Conservation (phyloP, 2,329 filamentous ascomycete genomes). For the Taxawa tesnikishii region DNA sequence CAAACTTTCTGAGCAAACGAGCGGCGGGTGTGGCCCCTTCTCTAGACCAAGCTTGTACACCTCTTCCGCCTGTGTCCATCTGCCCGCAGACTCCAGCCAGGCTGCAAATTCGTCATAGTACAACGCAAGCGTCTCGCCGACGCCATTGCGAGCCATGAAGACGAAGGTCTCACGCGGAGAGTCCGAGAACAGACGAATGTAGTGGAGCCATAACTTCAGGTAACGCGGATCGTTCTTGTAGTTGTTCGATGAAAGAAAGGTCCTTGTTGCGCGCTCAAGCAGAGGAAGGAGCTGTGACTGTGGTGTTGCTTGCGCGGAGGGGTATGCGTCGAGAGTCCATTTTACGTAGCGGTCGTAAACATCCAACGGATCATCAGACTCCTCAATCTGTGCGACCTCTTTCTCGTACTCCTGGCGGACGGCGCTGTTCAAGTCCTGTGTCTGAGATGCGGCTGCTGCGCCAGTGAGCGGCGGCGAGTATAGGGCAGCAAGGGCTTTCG, state of each 20-base stretch:
- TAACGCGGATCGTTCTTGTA: slow-evolving; percentile 96
- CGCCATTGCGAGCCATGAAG: slow-evolving; percentile 75
- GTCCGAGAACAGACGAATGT: slow-evolving; percentile 86
- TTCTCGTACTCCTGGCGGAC: slow-evolving; percentile 76
- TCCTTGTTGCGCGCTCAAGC: slow-evolving; percentile 83
- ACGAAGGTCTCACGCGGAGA: slow-evolving; percentile 86
- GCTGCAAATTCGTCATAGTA: slow-evolving; percentile 96
- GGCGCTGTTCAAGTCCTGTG: slow-evolving; percentile 63
- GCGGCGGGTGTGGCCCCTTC: slow-evolving; percentile 70
- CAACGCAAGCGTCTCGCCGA: slow-evolving; percentile 76
- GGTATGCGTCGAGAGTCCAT: slow-evolving; percentile 93
- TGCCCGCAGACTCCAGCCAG: slow-evolving; percentile 73
- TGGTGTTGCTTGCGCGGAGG: slow-evolving; percentile 80
- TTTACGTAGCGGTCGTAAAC: slow-evolving; percentile 93
- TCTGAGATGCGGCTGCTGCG: slow-evolving; percentile 21
- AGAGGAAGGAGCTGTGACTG: slow-evolving; percentile 82
- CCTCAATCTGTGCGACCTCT: slow-evolving; percentile 64
- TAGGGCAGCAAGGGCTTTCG: slow-evolving; percentile 72
- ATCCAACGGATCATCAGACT: slow-evolving; percentile 90
- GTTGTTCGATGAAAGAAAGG: slow-evolving; percentile 71
- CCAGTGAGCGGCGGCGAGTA: slow-evolving; percentile 46
- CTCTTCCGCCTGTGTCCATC: slow-evolving; percentile 87
- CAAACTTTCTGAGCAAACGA: slow-evolving; percentile 76
- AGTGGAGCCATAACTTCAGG: slow-evolving; percentile 84
- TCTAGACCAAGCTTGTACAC: slow-evolving; percentile 86